Evolutionary conservation across 2,329 filamentous ascomycete species (phyloP), one percentile per base, ranked within the genome.

Genomic region (Colletotrichum aenigma): DNA sequence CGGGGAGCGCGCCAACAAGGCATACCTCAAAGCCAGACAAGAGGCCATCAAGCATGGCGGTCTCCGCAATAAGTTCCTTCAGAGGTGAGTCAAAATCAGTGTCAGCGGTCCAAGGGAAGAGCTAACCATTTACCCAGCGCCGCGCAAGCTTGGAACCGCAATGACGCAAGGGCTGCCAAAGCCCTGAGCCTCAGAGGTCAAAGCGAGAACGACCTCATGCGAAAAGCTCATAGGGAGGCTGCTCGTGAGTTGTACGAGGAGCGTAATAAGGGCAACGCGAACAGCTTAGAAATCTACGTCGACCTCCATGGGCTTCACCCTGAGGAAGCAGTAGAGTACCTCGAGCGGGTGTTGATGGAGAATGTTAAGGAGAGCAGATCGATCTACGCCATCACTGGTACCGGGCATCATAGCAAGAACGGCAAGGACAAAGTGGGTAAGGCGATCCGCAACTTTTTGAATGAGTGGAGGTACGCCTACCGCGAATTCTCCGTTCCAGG

Each of bases 371-470:
- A 94, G 79, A 90, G 89, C 43, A 91, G 93, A 26, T 94, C 96
- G 4, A 91, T 99, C 56, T 99, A 98, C 83, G 96, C 96, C 79
- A 98, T 99, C 83, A 98, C 96, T 2, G 97, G 97, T 60, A 98
- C 96, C 1, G 97, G 96, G 5, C 96, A 98, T 82, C 97, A 99
- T 86, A 98, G 95, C 84, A 98, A 98, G 88, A 98, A 98, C 82
- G 96, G 97, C 81, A 98, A 98, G 84, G 97, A 99, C 85, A 99
- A 99, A 86, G 95, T 99, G 43, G 96, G 96, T 82, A 98, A 98
- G 86, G 96, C 96, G 2, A 93, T 98, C 77, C 93, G 97, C 70
- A 92, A 91, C 79, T 98, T 97, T 86, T 88, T 99, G 71, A 97
- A 96, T 82, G 96, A 98, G 83, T 98, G 96, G 96, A 92, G 95